Evolutionary conservation across 1,139 yeast genomes (phyloP), one percentile per base, ranked within the genome.

Genomic region (Protomyces inundatus): DNA sequence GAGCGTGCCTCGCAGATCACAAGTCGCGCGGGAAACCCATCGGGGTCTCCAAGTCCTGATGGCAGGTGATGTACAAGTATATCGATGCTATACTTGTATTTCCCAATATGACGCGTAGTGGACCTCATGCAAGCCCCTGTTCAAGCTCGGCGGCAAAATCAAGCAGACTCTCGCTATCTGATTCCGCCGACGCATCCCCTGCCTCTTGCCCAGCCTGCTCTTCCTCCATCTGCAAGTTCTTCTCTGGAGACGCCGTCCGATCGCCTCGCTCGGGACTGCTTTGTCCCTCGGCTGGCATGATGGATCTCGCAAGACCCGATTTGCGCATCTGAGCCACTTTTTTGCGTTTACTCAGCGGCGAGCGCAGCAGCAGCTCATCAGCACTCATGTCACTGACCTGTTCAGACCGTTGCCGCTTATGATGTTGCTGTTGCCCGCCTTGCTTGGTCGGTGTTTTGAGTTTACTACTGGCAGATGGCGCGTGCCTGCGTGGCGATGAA

Each of bases 341-440:
- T 9, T 50, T 53, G 10, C 61, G 48, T 36, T 53, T 55, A 32
- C 56, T 39, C 30, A 61, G 54, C 16, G 61, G 64, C 33, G 60
- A 54, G n/a, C 54, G 61, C 51, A 76, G 74, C 7, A 51, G 33
- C 54, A 70, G 70, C 12, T 54, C 55, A 32, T 57, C 67, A 5
- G 61, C 59, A 54, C 35, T 54, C 23, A 55, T 52, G 74, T 74
- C 34, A 71, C 57, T 39, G 56, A 53, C 7, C 36, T 56, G 23
- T 48, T 54, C 35, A 52, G 73, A 50, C 71, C 70, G 23, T 75
- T 76, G 54, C 78, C 80, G 14, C 70, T 74, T 0, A 72, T 75
- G 55, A 79, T 55, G 68, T 81, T 68, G 65, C 79, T 66, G 70
- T 78, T 68, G 23, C 23, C 23, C 23, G 23, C 23, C 23, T 30